Evolutionary conservation across 352 stramenopile species (phyloP), one percentile per base, ranked within the genome.

Genomic region (Globisporangium orthogonon): DNA sequence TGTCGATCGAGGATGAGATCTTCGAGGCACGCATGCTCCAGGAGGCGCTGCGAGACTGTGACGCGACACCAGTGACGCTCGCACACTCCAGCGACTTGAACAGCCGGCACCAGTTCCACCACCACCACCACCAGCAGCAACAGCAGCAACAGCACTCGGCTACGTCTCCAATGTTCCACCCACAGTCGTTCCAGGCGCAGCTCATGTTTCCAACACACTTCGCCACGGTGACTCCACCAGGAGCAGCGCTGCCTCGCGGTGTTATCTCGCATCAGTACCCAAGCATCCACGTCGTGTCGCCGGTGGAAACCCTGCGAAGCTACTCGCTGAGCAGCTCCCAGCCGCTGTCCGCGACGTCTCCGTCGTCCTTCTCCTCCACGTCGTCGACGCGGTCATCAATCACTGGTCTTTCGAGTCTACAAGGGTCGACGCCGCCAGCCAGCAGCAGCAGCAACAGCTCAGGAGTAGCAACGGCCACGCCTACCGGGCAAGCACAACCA

Each of bases 1-100:
- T 60, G 31, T 60, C 54, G 33, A 33, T 72, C 30, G 65, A 72
- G 10, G 61, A 69, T 9, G 65, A 73, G 17, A 50, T 73, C 35
- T 73, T 70, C 39, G 66, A 73, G 15, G 66, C 62, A 17, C 66
- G 58, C n/a, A 70, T 73, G 66, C 66, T 73, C 1, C 66, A 73
- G 44, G 66, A 73, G 43, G 66, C 62, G 49, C 60, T 73, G 23
- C 63, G 59, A 7, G 54, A 60, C 46, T 60, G 54, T n/a, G 54
- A 60, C 2, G 18, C 46, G 13, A 35, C 29, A 11, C 51, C 51
- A 11, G 7, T 28, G n/a, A 28, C 43, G n/a, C 15, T 47, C 3
- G 15, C 17, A 28, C 43, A 47, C 15, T 4, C 43, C 51, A 39
- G 39, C 3, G 50, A 28, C 30, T 41, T 54, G 18, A 48, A 52